Base-by-base conservation (phyloP, 2,329 filamentous ascomycete genomes). In the Thielaviopsis ethacetica region DNA sequence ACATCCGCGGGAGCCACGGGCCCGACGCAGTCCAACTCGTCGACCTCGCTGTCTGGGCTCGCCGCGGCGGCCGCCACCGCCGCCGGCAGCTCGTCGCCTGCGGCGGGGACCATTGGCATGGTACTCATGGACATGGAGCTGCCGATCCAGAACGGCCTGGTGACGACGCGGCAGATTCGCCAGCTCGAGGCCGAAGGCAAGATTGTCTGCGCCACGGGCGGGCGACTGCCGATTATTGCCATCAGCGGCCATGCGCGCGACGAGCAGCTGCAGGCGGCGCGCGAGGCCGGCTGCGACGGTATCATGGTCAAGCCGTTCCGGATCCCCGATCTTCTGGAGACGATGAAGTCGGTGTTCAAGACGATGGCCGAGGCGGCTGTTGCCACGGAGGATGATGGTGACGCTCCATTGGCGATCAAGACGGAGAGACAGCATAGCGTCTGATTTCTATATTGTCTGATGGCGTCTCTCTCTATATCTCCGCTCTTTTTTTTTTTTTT, bases 81-180 rank as follows among this genome's bases (percentile, higher is more conserved):
- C 9, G 38, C 54, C n/a, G 22, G 27, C 7, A 24, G 30, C 9
- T 22, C 44, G 22, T 44, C 41, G 15, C 47, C 54, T 17, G 27
- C 56, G 7, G 49, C 34, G 13, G 38, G 22, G 26, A 70, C 73
- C 1, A 70, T 85, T 24, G 79, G 79, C 55, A 73, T 87, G 4
- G 79, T 88, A 19, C 72, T 88, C 21, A 88, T 88, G 85, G 85
- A 88, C 65, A 81, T 86, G 64, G 83, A 88, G 66, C 88, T 88
- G 85, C 85, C 85, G 1, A 71, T 87, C 17, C 84, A 85, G 74
- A 83, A 88, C 64, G 85, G 85, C 0, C 71, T 85, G 59, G 80
- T 81, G 1, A 85, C 84, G 66, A 84, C 83, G 13, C 74, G 75
- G 34, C 75, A 76, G 51, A 86, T 89, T 59, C 76, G 85, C 17